Conservation (phyloP, 768 basidiomycete species). For the Kwoniella sp. region DNA sequence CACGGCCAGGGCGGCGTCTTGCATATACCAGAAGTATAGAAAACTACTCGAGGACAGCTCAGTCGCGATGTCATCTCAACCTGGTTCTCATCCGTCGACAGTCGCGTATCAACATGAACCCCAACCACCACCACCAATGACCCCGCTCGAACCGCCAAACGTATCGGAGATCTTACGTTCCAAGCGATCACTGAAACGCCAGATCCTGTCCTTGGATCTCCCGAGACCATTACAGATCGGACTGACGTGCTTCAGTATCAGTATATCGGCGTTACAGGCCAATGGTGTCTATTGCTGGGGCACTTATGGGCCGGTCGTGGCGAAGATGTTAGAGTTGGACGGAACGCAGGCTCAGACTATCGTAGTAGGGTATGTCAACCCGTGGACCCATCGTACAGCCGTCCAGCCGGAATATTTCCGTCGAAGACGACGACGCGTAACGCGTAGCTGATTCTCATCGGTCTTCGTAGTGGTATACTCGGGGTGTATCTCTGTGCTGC, state of each 20-base stretch:
- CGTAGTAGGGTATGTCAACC: slow-evolving; percentile 45
- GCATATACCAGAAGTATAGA: too few species aligned
- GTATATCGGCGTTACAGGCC: slow-evolving; percentile 45
- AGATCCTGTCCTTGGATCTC: slow-evolving; percentile 9
- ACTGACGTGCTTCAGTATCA: slow-evolving; percentile 48
- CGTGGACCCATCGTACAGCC: too few species aligned
- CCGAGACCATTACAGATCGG: slow-evolving; percentile 19
- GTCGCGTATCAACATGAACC: slow-evolving; percentile 13
- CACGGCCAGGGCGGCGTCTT: too few species aligned
- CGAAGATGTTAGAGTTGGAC: slow-evolving; percentile 40
- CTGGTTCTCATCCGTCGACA: slow-evolving; percentile 12
- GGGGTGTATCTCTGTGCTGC: slow-evolving; percentile 55
- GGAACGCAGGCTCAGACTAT: slow-evolving; percentile 50
- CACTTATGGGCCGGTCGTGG: slow-evolving; percentile 54
- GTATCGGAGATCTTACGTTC: slow-evolving; percentile 19
- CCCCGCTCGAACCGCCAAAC: slow-evolving; percentile 28
- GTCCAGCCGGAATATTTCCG: too few species aligned
- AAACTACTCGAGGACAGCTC: too few species aligned
- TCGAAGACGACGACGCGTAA: too few species aligned
- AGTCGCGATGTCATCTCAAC: slow-evolving; percentile 1
- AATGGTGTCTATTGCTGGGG: slow-evolving; percentile 57
- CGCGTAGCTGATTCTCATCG: slow-evolving; percentile 10
- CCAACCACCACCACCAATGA: slow-evolving; percentile 18
- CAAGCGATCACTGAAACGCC: slow-evolving; percentile 19
- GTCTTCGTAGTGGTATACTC: slow-evolving; percentile 39